Percentiles rank a stretch among this genome's conserved stretches.
These are phyloP conservation scores for Quercus parvula DNA, from an alignment of 306 rosid genomes.

Conservation along the genomic window DNA sequence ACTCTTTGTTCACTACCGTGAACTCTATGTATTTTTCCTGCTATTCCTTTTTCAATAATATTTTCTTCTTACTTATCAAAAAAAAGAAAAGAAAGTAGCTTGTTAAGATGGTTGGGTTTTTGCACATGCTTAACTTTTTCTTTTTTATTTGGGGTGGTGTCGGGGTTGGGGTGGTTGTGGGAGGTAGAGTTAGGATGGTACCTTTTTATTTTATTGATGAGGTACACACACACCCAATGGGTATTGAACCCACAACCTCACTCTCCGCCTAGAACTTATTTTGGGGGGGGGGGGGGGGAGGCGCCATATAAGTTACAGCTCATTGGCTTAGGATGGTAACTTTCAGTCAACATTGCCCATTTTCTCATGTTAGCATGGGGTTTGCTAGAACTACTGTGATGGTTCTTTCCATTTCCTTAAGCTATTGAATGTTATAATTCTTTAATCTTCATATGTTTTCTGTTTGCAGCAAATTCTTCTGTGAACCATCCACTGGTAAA, in stretches of 20 bases:
- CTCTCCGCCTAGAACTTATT: too few species aligned
- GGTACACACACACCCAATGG: too few species aligned
- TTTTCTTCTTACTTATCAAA: background rate
- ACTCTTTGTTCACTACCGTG: too few species aligned
- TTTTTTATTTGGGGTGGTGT: background rate
- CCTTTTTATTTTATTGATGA: background rate
- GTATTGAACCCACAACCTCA: too few species aligned
- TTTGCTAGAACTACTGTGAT: background rate
- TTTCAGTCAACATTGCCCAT: background rate
- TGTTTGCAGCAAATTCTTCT: slow-evolving; percentile 45
- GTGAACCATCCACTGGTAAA: slow-evolving; percentile 49
- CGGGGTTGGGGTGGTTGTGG: background rate
- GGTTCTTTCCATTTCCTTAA: background rate
- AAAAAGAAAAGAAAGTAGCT: background rate
- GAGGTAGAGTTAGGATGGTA: background rate
- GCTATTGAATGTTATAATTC: slow-evolving; percentile 8
- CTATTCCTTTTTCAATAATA: too few species aligned
- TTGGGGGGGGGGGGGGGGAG: too few species aligned
- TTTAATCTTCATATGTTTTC: slow-evolving; percentile 16
- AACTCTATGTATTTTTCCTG: too few species aligned
- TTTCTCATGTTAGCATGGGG: background rate
- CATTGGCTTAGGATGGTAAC: background rate
- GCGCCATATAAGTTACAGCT: too few species aligned
- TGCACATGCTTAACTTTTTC: background rate
- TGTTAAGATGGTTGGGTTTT: background rate